These are phyloP conservation scores for Decorospora gaudefroyi DNA, from an alignment of 2,329 filamentous ascomycete genomes.

Conservation along the genomic window DNA sequence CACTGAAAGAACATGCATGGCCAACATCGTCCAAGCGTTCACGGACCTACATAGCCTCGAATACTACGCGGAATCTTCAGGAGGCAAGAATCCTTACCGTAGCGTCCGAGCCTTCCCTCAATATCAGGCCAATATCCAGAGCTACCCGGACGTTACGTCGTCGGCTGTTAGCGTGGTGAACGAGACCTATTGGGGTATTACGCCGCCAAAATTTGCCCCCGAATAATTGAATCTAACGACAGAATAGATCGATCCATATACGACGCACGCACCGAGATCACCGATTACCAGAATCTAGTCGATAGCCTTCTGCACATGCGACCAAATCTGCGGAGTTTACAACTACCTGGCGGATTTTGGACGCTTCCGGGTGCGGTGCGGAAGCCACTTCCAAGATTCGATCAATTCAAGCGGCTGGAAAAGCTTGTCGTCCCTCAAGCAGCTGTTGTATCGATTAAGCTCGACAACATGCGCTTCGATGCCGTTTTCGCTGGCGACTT, in stretches of 20 bases:
- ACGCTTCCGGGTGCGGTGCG: conserved; percentile 18
- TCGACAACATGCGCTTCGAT: conserved; percentile 21
- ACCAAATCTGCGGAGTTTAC: conserved; percentile 8
- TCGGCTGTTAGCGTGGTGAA: background rate
- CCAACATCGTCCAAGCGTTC: conserved; percentile 9
- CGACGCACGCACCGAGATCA: conserved; percentile 20
- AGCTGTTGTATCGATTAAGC: conserved; percentile 19
- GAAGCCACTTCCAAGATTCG: conserved; percentile 20
- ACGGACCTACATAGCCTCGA: conserved; percentile 7
- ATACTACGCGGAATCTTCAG: conserved; percentile 19
- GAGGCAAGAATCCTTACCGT: conserved; percentile 17
- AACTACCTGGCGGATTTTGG: conserved; percentile 24
- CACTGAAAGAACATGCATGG: conserved; percentile 3
- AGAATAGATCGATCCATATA: conserved; percentile 18
- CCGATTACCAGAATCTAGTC: conserved; percentile 20
- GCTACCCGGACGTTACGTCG: conserved; percentile 7
- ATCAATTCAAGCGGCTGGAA: conserved; percentile 9
- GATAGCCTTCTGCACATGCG: conserved; percentile 15
- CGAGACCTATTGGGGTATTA: conserved; percentile 1
- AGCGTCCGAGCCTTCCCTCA: conserved; percentile 19
- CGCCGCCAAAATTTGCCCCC: background rate
- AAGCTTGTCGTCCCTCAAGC: conserved; percentile 17
- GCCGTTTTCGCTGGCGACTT: conserved; percentile 13
- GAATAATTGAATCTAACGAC: background rate
- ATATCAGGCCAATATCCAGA: conserved; percentile 22